Percentiles rank a stretch among this genome's conserved stretches.
phyloP scores from a whole-genome alignment of 768 basidiomycete species.

The Tricholoma bakamatsutake region DNA sequence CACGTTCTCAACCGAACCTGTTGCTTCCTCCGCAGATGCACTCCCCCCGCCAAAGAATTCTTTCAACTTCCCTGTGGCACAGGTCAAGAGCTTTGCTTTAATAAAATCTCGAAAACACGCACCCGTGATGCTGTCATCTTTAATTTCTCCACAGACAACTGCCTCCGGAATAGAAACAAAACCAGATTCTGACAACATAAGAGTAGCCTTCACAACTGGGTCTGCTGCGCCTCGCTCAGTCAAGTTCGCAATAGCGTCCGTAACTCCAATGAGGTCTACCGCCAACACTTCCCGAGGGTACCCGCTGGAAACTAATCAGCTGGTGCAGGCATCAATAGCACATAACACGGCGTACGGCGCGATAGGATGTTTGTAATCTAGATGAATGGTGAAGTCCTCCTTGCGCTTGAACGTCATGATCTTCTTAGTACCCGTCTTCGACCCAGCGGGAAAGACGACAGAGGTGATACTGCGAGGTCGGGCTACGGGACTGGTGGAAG shows the following conservation, averaged over 20 bases:
- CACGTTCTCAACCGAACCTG: constrained; percentile 35
- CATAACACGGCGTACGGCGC: constrained; percentile 44
- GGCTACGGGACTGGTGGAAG: constrained; percentile 40
- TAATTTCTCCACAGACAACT: constrained; percentile 72
- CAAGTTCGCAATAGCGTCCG: constrained; percentile 74
- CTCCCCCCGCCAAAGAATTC: constrained; percentile 71
- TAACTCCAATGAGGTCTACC: constrained; percentile 65
- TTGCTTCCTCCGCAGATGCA: constrained; percentile 34
- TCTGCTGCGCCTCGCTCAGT: constrained; percentile 77
- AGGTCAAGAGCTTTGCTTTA: constrained; percentile 4
- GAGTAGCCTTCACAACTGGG: constrained; percentile 81
- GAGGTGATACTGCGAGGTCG: constrained; percentile 69
- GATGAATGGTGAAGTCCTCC: constrained; percentile 73
- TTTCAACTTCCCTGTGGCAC: constrained; percentile 69
- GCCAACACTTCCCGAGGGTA: constrained; percentile 72
- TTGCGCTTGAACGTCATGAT: constrained; percentile 80
- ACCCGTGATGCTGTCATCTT: constrained; percentile 76
- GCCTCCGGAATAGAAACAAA: constrained; percentile 80
- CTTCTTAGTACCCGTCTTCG: constrained; percentile 79
- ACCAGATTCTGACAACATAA: constrained; percentile 81
- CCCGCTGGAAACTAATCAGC: constrained; percentile 36
- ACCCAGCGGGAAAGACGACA: constrained; percentile 69
- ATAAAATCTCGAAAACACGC: constrained; percentile 12
- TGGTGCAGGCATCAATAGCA: neutral
- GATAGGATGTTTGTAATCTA: constrained; percentile 67